Evolutionary conservation across 192 early-diverging fungal genomes (phyloP), one percentile per base, ranked within the genome.

Genomic region (Coemansia sp.): DNA sequence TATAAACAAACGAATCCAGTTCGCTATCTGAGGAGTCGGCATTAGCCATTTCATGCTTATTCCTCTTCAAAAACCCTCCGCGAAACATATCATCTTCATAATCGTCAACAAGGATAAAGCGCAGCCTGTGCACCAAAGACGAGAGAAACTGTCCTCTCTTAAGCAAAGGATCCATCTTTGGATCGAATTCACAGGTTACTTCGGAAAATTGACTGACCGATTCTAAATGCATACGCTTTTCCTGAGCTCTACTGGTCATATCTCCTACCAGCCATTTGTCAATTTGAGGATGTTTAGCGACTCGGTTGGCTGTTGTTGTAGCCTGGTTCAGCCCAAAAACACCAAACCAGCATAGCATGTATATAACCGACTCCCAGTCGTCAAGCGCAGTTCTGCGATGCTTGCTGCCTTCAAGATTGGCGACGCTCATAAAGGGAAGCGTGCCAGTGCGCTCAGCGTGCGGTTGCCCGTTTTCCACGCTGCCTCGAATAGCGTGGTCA

Each of bases 351-450:
- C 71, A 73, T 9, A 73, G 32, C 6, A 67, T 8, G 53, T 67
- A 73, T 4, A 73, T 32, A n/a, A 45, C 37, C 6, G 50, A 68
- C 54, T 73, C 71, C 50, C 39, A 63, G 45, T 73, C 59, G 9
- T 63, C 65, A 9, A 73, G 71, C 32, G 19, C 41, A 5, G 71
- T 67, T 5, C 50, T 65, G 12, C 16, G 38, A 13, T 21, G 26
- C 1, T 8, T 4, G 32, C 38, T 32, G 11, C 6, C 13, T 38
- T 68, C 50, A 13, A 73, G 56, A 9, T 63, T 73, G 0, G 10
- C 15, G 2, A 63, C 16, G 41, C 61, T 68, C 71, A 73, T 73
- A 32, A 63, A 73, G 5, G 71, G 71, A 21, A 61, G 19, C 11
- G 65, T 73, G 5, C 71, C 71, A 11, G 71, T 73, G 9, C 62